A percentile compares a stretch with the other conserved stretches of the same genome.
Evolutionary conservation across 352 stramenopile genomes (phyloP).

Genomic region (Globisporangium viniferum): DNA sequence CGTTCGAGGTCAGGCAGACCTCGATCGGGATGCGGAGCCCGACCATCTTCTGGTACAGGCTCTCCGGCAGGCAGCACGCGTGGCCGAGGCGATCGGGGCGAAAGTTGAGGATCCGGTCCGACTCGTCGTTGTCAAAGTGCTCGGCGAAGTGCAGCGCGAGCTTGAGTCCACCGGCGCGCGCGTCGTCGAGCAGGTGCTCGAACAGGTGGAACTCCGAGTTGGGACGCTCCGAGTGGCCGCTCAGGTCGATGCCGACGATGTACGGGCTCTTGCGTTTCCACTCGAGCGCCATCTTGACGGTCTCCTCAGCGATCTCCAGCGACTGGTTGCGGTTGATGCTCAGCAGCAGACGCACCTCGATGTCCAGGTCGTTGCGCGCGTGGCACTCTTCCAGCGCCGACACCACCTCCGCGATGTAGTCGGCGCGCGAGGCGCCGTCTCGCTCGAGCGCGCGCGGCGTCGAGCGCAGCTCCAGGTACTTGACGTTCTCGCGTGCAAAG

Average conservation of each 20-base stretch:
- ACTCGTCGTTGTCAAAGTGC: slow-evolving; percentile 83
- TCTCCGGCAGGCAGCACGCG: slow-evolving; percentile 78
- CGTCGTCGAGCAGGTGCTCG: slow-evolving; percentile 64
- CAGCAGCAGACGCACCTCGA: slow-evolving; percentile 73
- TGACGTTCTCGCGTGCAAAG: slow-evolving; percentile 75
- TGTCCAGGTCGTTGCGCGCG: slow-evolving; percentile 51
- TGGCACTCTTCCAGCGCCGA: slow-evolving; percentile 61
- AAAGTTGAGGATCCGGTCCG: slow-evolving; percentile 83
- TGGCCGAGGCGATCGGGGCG: slow-evolving; percentile 90
- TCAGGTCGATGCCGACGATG: slow-evolving; percentile 85
- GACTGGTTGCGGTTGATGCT: slow-evolving; percentile 81
- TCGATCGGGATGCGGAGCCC: slow-evolving; percentile 86
- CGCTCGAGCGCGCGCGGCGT: slow-evolving; percentile 62
- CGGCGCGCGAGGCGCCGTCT: slow-evolving; percentile 47
- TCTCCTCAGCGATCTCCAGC: slow-evolving; percentile 59
- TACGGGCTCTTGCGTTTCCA: slow-evolving; percentile 47
- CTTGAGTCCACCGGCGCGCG: slow-evolving; percentile 71
- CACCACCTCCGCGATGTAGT: slow-evolving; percentile 77
- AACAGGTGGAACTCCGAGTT: slow-evolving; percentile 87
- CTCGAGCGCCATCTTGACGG: slow-evolving; percentile 53
- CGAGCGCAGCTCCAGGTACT: slow-evolving; percentile 83
- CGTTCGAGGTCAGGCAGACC: slow-evolving; percentile 92
- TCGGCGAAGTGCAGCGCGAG: slow-evolving; percentile 93
- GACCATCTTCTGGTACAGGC: slow-evolving; percentile 69
- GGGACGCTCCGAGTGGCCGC: slow-evolving; percentile 72